Conservation (phyloP, 2,329 filamentous ascomycete species). For the Didymella glomerata region DNA sequence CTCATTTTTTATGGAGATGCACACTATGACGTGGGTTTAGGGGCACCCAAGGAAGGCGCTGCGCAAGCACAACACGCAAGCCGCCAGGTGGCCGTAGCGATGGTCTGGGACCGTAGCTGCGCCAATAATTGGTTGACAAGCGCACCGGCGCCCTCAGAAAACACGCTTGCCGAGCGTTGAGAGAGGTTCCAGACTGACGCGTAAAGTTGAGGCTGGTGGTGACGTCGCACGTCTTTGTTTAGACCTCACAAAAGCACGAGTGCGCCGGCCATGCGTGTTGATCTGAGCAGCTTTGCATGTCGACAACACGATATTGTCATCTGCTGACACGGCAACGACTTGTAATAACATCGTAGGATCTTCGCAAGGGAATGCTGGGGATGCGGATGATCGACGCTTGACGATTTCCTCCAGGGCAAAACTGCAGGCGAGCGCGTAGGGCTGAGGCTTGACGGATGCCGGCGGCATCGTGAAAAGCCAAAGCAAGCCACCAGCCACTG, state of each 20-base stretch:
- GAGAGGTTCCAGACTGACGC: constrained; percentile 19
- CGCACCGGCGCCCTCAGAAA: constrained; percentile 12
- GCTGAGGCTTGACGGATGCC: constrained; percentile 12
- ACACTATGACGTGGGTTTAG: constrained; percentile 18
- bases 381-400: constrained; percentile 23
- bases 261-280: constrained; percentile 9
- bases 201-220: constrained; percentile 19
- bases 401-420: constrained; percentile 12
- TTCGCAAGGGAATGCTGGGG: constrained; percentile 9
- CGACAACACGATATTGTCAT: background rate
- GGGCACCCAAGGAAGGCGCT: constrained; percentile 17
- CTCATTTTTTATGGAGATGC: constrained; percentile 25
- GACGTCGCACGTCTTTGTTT: constrained; percentile 21
- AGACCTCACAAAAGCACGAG: background rate
- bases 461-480: constrained; percentile 8
- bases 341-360: constrained; percentile 8
- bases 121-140: constrained; percentile 18
- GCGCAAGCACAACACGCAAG: constrained; percentile 23
- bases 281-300: constrained; percentile 3
- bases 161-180: constrained; percentile 18
- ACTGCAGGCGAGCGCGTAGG: constrained; percentile 12
- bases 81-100: constrained; percentile 18
- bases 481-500: constrained; percentile 15
- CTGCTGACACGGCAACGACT: background rate
- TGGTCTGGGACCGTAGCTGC: constrained; percentile 3